Base-by-base conservation (phyloP, 148 eudicot species). In the Fagopyrum homotropicum region DNA sequence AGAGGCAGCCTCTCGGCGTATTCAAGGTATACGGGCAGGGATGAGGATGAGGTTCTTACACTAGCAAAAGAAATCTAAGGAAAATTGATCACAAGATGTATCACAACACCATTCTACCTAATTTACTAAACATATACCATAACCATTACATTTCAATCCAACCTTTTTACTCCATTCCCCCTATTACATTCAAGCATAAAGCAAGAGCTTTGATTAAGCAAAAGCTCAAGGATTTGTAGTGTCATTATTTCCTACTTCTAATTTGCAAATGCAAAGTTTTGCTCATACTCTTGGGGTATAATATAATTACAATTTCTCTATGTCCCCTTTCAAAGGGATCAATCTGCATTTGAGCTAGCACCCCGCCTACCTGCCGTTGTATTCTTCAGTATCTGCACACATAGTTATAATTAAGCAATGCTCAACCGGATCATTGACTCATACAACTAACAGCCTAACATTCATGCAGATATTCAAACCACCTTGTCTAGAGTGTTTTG, bases 381-480 rank as follows among this genome's bases (percentile, higher is more conserved):
- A 49, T 72, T 72, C 73, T 72, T 72, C 55, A 72, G 52, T 45
- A 72, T 72, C 73, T 72, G 73, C 73, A 72, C 50, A 29, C 45
- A 44, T 40, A 70, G n/a, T n/a, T n/a, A n/a, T n/a, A n/a, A n/a
- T 43, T 69, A 1, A 0, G 2, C 15, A 6, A 69, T 4, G 40
- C 43, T 69, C 73, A 26, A 19, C 35, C n/a, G 47, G 30, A 17
- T 12, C 52, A 71, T 12, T n/a, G 4, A 16, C 19, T 30, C 8
- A 17, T 44, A 69, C 17, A 44, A 6, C n/a, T n/a, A n/a, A n/a
- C n/a, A n/a, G n/a, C n/a, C 50, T 9, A 46, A 16, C 49, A 44
- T 22, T 17, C 44, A 48, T 8, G 9, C 63, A 68, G 12, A 7
- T 11, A 9, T 44, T 15, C 72, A 60, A 60, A 60, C 16, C 68